Conservation (phyloP, 176 grass and related monocot species). For the Cenchrus fungigraminus region DNA sequence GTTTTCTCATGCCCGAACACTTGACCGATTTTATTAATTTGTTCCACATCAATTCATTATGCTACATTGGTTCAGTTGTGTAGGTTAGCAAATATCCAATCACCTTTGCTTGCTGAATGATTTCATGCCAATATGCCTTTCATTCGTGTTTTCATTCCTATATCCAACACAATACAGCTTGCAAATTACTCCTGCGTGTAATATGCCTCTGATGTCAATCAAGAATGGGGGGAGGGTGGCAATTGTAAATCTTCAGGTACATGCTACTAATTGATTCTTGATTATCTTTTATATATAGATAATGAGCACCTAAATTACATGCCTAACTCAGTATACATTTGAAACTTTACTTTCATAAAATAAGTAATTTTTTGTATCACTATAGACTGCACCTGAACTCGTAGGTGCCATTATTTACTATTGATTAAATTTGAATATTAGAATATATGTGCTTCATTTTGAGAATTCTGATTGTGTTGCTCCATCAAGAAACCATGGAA, state of each 20-base stretch:
- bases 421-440: slow-evolving; percentile 19
- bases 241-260: slow-evolving; percentile 97
- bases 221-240: slow-evolving; percentile 77
- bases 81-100: slow-evolving; percentile 6
- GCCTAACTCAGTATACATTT: neutral
- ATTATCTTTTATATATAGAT: slow-evolving; percentile 18
- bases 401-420: slow-evolving; percentile 9
- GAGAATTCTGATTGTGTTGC: slow-evolving; percentile 9
- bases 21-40: slow-evolving; percentile 11
- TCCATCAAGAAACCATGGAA: neutral
- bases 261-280: slow-evolving; percentile 5
- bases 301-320: slow-evolving; percentile 5
- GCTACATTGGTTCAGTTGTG: neutral
- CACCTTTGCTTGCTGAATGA: neutral
- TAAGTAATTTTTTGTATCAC: neutral
- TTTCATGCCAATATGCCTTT: slow-evolving; percentile 26
- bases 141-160: slow-evolving; percentile 35
- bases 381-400: neutral
- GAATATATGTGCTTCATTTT: neutral
- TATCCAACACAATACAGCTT: slow-evolving; percentile 58
- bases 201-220: slow-evolving; percentile 82
- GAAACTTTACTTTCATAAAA: neutral
- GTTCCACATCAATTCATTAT: slow-evolving; percentile 9
- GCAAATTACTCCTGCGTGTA: slow-evolving; percentile 97
- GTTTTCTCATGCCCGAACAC: neutral